phyloP scores from a whole-genome alignment of 345 rosid species.

The Ceriops zippeliana region DNA sequence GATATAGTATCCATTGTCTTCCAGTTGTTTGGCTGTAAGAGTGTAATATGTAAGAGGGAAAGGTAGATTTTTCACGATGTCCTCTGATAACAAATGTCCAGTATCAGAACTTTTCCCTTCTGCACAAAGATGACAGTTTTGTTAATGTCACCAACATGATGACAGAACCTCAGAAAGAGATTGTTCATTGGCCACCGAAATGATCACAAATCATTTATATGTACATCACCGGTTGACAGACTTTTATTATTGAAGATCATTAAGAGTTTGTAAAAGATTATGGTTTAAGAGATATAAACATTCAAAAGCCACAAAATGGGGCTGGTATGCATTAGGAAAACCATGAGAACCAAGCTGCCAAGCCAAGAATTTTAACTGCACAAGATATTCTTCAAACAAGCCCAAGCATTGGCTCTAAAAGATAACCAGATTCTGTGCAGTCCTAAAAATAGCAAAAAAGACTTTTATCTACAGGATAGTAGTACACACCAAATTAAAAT shows the following conservation, averaged over 20 bases:
- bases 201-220: neutral
- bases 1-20: conserved; percentile 69
- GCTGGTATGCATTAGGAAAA: neutral
- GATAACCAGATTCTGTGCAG: too few species aligned
- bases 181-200: neutral
- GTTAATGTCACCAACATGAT: neutral
- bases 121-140: conserved; percentile 26
- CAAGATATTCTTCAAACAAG: too few species aligned
- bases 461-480: too few species aligned
- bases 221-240: neutral
- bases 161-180: neutral
- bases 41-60: conserved; percentile 74
- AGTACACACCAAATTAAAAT: too few species aligned
- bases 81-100: conserved; percentile 30
- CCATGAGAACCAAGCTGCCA: neutral
- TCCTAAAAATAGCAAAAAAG: too few species aligned
- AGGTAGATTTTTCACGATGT: conserved; percentile 61
- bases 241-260: neutral
- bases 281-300: neutral
- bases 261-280: neutral
- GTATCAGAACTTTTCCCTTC: conserved; percentile 23
- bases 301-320: too few species aligned
- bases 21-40: conserved; percentile 65
- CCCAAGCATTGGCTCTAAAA: too few species aligned
- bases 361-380: neutral